Conservation (phyloP, 2,329 filamentous ascomycete genomes). For the Fusarium sp. region DNA sequence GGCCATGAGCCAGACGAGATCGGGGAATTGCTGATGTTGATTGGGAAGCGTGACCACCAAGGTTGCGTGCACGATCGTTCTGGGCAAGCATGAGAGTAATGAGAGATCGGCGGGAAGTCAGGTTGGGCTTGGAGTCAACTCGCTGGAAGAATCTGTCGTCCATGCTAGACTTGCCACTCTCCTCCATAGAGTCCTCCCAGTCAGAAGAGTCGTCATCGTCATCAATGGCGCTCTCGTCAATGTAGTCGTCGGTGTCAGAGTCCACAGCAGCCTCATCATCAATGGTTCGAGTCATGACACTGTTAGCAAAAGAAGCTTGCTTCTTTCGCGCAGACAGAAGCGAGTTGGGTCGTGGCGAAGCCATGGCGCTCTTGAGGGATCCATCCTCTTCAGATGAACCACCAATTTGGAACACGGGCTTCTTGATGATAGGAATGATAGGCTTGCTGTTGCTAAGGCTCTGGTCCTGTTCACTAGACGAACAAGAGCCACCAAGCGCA, state of each 20-base stretch:
- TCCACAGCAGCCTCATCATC: slow-evolving; percentile 65
- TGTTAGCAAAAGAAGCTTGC: slow-evolving; percentile 82
- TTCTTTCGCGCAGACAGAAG: slow-evolving; percentile 70
- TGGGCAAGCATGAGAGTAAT: slow-evolving; percentile 89
- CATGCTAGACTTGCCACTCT: slow-evolving; percentile 84
- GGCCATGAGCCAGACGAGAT: slow-evolving; percentile 62
- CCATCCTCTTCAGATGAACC: slow-evolving; percentile 80
- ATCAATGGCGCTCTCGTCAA: slow-evolving; percentile 86
- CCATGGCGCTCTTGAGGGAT: slow-evolving; percentile 70
- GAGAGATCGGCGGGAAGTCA: slow-evolving; percentile 86
- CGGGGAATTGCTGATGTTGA: slow-evolving; percentile 75
- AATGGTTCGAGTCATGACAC: slow-evolving; percentile 75
- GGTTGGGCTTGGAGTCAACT: slow-evolving; percentile 86
- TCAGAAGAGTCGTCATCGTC: slow-evolving; percentile 73
- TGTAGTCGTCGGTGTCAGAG: slow-evolving; percentile 73
- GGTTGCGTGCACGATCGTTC: slow-evolving; percentile 74
- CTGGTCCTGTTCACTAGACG: slow-evolving; percentile 69
- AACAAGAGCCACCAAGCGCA: slow-evolving; percentile 82
- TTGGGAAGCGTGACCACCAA: slow-evolving; percentile 76
- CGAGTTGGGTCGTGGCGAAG: slow-evolving; percentile 57
- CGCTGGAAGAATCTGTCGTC: slow-evolving; percentile 89
- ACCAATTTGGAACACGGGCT: slow-evolving; percentile 63
- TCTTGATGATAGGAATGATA: slow-evolving; percentile 47
- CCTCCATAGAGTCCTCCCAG: slow-evolving; percentile 76
- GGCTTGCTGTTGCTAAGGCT: slow-evolving; percentile 58